Evolutionary conservation across 2,329 filamentous ascomycete genomes (phyloP), one percentile per base, ranked within the genome.

Genomic region (Cordyceps tenuipes): DNA sequence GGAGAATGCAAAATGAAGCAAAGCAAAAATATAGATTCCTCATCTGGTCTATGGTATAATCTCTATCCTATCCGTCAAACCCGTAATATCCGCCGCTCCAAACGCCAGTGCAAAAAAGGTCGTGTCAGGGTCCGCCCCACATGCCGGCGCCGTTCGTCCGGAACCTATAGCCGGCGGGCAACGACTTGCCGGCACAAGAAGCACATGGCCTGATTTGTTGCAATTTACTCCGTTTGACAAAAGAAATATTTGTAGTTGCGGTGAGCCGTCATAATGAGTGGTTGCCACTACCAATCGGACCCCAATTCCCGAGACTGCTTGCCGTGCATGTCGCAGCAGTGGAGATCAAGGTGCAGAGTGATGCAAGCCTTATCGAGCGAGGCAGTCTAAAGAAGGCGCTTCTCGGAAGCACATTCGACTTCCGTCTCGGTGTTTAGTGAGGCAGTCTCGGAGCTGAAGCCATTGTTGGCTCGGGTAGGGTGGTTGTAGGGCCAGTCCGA

Each of bases 401-500:
- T 51, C 26, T 52, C 57, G 26, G 57, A 59, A 6, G 50, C 48
- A 19, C 41, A 34, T 41, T 59, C 57, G 19, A 39, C 48, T 13
- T 52, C 36, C 17, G 34, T 26, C 29, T 51, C 57, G 19, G 23
- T 8, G 29, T 46, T 59, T 4, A 59, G 3, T 10, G 57, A 59
- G 3, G 57, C 47, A 5, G 57, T 59, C 39, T 59, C 57, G 10
- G 57, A 59, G 48, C 46, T 51, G 31, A 56, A 55, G 34, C 58
- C 58, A 44, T 60, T 60, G 34, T 60, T 55, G 36, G 56, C 56
- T 44, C 23, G 29, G 5, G 31, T 21, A n/a, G 58, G 58, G 44
- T 60, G 58, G 51, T 44, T 49, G 51, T 60, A 60, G 19, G 58
- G 51, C 52, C 51, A 60, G 52, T 60, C 51, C 31, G 58, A 41